A percentile compares a stretch with the other conserved stretches of the same genome.
Conservation (phyloP, 2,329 filamentous ascomycete species). For the Berkeleyomyces rouxiae region DNA sequence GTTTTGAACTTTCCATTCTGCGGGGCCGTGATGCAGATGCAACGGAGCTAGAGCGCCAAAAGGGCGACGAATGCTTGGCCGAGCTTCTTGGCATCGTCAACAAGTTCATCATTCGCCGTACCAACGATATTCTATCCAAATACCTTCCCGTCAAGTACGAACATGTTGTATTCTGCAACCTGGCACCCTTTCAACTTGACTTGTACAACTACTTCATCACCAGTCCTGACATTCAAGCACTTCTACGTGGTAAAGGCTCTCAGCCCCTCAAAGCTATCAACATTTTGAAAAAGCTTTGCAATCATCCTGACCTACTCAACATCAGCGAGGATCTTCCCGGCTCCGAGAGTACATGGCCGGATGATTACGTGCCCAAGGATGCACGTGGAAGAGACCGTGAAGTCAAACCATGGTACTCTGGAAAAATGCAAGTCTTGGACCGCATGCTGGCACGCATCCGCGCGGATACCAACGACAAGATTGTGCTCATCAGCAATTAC, state of each 20-base stretch:
- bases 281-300: slow-evolving; percentile 94
- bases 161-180: slow-evolving; percentile 94
- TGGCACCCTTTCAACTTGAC: slow-evolving; percentile 80
- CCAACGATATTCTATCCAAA: slow-evolving; percentile 95
- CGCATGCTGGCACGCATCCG: slow-evolving; percentile 93
- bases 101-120: slow-evolving; percentile 94
- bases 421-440: slow-evolving; percentile 97
- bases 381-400: slow-evolving; percentile 78
- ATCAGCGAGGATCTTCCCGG: slow-evolving; percentile 72
- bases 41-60: slow-evolving; percentile 62
- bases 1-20: slow-evolving; percentile 83
- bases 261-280: slow-evolving; percentile 94
- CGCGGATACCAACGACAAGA: slow-evolving; percentile 95
- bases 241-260: slow-evolving; percentile 84
- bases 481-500: slow-evolving; percentile 97
- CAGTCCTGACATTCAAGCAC: slow-evolving; percentile 81
- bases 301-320: slow-evolving; percentile 85
- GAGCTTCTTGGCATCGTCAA: slow-evolving; percentile 79
- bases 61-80: slow-evolving; percentile 64
- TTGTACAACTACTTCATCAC: slow-evolving; percentile 96
- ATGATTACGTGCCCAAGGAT: slow-evolving; percentile 80
- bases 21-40: slow-evolving; percentile 82
- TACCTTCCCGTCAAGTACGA: slow-evolving; percentile 98
- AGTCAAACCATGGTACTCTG: slow-evolving; percentile 87
- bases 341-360: slow-evolving; percentile 63